phyloP scores from a whole-genome alignment of 2,329 filamentous ascomycete species.

The Diplocarpon rosae region DNA sequence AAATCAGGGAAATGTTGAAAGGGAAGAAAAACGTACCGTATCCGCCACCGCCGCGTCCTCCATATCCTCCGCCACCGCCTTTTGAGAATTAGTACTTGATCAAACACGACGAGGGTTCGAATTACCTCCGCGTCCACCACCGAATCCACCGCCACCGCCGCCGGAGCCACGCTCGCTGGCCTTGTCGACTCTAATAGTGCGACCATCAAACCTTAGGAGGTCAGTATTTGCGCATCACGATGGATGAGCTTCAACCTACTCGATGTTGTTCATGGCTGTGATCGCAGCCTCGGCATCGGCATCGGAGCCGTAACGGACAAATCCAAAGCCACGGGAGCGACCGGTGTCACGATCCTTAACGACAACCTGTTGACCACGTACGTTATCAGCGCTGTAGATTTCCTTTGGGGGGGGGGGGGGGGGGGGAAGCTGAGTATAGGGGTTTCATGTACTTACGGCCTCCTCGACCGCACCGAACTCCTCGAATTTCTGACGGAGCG shows the following conservation, averaged over 20 bases:
- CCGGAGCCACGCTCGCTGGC: constrained; percentile 59
- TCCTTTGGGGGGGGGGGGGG: background rate
- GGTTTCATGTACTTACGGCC: constrained; percentile 57
- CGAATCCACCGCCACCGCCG: constrained; percentile 32
- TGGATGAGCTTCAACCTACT: constrained; percentile 47
- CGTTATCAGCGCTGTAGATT: constrained; percentile 10
- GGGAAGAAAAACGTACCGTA: background rate
- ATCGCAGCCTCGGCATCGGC: constrained; percentile 69
- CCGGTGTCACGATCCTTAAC: constrained; percentile 96
- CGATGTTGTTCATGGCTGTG: constrained; percentile 71
- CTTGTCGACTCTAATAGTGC: constrained; percentile 89
- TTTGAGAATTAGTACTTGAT: background rate
- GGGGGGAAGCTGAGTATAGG: constrained; percentile 1
- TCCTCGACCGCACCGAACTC: constrained; percentile 87
- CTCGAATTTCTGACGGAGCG: constrained; percentile 82
- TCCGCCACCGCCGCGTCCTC: constrained; percentile 30
- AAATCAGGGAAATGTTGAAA: background rate
- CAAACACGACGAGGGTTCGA: background rate
- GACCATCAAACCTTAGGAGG: constrained; percentile 70
- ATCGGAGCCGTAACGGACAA: constrained; percentile 78
- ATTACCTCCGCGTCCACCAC: constrained; percentile 29
- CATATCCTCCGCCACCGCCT: constrained; percentile 16
- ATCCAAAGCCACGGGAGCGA: constrained; percentile 93
- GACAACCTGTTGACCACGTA: constrained; percentile 56
- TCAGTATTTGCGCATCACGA: constrained; percentile 10